Percentiles rank a stretch among this genome's conserved stretches.
Conservation (phyloP, 2,329 filamentous ascomycete genomes). For the Kalaharituber pfeilii region DNA sequence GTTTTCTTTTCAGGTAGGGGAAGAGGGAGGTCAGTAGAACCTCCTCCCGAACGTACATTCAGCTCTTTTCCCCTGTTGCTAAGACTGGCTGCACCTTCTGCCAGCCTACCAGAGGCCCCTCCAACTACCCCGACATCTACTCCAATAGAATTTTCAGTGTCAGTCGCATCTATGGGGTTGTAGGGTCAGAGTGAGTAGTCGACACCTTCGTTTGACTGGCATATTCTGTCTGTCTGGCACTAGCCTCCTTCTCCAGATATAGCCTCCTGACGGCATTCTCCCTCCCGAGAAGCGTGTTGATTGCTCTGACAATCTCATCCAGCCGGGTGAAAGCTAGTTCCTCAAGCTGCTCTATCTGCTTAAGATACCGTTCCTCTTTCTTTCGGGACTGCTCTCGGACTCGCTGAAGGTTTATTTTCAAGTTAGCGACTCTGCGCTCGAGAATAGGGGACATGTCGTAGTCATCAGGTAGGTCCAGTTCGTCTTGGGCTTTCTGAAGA, state of each 20-base stretch:
- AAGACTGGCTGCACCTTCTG: too few relatives aligned
- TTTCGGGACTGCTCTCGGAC: not conserved
- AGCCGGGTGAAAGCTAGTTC: not conserved
- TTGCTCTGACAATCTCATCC: not conserved
- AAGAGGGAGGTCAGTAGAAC: too few relatives aligned
- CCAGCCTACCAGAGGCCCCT: too few relatives aligned
- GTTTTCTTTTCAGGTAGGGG: too few relatives aligned
- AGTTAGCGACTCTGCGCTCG: not conserved
- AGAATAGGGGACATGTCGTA: not conserved
- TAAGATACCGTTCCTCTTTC: not conserved
- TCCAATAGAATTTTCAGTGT: not conserved
- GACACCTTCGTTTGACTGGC: too few relatives aligned
- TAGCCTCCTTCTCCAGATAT: not conserved
- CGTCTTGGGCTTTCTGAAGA: not conserved
- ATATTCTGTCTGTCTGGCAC: too few relatives aligned
- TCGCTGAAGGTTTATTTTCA: not conserved
- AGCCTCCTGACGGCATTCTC: not conserved
- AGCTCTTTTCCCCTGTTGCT: too few relatives aligned
- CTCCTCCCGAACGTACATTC: too few relatives aligned
- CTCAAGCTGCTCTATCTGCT: not conserved
- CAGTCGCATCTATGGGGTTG: too few relatives aligned
- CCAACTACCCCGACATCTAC: too few relatives aligned
- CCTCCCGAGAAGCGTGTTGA: too few relatives aligned
- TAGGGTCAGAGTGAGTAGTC: too few relatives aligned
- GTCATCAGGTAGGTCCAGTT: not conserved